Percentiles rank a stretch among this genome's conserved stretches.
Evolutionary conservation across 2,329 filamentous ascomycete genomes (phyloP).

Genomic region (Sporothrix humicola): DNA sequence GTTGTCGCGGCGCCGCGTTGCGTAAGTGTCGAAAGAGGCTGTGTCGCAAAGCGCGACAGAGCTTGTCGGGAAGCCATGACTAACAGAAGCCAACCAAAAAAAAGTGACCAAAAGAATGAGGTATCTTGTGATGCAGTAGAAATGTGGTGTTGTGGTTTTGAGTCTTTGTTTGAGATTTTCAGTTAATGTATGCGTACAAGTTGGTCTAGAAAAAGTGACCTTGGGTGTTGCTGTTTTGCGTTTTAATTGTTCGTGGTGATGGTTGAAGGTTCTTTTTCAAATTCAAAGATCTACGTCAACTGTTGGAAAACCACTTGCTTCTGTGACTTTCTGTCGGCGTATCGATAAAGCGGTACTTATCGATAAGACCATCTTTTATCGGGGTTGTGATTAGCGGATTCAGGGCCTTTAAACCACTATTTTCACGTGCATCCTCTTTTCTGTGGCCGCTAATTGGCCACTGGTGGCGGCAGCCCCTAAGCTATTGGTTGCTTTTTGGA

Average conservation of each 20-base stretch:
- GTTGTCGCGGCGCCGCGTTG: not conserved
- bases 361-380: not conserved
- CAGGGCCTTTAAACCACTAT: not conserved
- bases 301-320: not conserved
- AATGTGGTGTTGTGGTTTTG: not conserved
- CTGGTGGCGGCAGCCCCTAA: not conserved
- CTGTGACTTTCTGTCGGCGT: constrained; percentile 10
- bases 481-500: not conserved
- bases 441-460: not conserved
- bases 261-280: not conserved
- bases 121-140: too few relatives aligned
- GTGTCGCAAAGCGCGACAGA: constrained; percentile 23
- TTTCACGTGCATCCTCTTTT: too few relatives aligned
- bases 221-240: too few relatives aligned
- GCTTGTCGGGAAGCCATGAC: constrained; percentile 27
- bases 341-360: constrained; percentile 1
- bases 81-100: too few relatives aligned
- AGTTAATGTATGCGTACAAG: too few relatives aligned
- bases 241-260: too few relatives aligned
- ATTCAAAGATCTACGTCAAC: too few relatives aligned
- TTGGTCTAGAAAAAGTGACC: too few relatives aligned
- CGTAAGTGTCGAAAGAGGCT: constrained; percentile 14
- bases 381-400: not conserved
- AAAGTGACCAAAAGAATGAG: too few relatives aligned
- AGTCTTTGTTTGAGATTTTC: too few relatives aligned